Conservation (phyloP, 2,329 filamentous ascomycete species). For the Colletotrichum scovillei region DNA sequence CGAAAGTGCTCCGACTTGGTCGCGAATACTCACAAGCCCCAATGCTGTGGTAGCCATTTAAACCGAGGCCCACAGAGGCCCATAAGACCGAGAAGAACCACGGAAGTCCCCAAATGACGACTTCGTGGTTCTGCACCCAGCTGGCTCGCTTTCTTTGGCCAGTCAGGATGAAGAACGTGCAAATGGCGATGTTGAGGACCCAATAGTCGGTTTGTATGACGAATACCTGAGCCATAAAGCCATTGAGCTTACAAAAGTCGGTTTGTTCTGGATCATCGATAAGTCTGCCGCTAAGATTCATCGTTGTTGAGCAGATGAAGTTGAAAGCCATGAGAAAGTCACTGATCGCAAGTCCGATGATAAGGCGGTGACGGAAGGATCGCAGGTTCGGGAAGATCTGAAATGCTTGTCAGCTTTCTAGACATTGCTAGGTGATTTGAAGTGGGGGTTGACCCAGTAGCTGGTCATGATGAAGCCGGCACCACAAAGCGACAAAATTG, state of each 20-base stretch:
- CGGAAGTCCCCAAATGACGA: slow-evolving; percentile 47
- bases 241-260: slow-evolving; percentile 52
- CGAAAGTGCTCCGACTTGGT: too few relatives aligned
- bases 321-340: slow-evolving; percentile 54
- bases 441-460: slow-evolving; percentile 42
- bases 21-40: slow-evolving; percentile 40
- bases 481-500: slow-evolving; percentile 47
- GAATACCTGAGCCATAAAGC: slow-evolving; percentile 54
- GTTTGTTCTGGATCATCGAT: slow-evolving; percentile 43
- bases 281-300: slow-evolving; percentile 46
- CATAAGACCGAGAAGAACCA: slow-evolving; percentile 50
- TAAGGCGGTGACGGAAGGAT: slow-evolving; percentile 53
- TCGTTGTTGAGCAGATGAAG: slow-evolving; percentile 49
- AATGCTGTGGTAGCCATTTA: slow-evolving; percentile 47
- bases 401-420: background rate
- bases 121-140: slow-evolving; percentile 50
- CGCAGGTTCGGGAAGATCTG: slow-evolving; percentile 51
- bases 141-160: slow-evolving; percentile 47
- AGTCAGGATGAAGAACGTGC: slow-evolving; percentile 53
- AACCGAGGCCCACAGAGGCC: slow-evolving; percentile 45
- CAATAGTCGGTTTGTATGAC: slow-evolving; percentile 58
- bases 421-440: background rate
- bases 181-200: slow-evolving; percentile 54
- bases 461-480: slow-evolving; percentile 51
- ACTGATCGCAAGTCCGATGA: slow-evolving; percentile 51